These are phyloP conservation scores for Sporisorium iseilematis-ciliati DNA, from an alignment of 1,284 basidiomycete genomes.

Conservation along the genomic window DNA sequence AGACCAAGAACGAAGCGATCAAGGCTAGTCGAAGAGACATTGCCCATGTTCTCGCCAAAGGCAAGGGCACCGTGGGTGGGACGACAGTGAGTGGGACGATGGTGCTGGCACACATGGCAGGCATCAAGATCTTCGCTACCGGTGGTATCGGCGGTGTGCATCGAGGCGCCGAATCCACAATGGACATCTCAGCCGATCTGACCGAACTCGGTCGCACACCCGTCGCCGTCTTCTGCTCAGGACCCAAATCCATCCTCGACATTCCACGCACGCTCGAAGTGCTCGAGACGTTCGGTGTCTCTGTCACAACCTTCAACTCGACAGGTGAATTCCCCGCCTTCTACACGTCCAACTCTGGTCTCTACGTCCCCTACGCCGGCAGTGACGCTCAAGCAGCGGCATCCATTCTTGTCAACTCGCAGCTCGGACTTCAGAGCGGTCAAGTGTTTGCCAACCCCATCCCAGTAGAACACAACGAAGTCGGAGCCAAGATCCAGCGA, in stretches of 20 bases:
- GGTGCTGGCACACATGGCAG: slow-evolving; percentile 65
- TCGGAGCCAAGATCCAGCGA: slow-evolving; percentile 80
- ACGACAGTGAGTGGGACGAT: slow-evolving; percentile 89
- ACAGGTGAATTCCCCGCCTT: slow-evolving; percentile 88
- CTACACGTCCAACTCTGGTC: slow-evolving; percentile 86
- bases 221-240: slow-evolving; percentile 84
- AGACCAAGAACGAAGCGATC: slow-evolving; percentile 67
- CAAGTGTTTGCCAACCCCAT: slow-evolving; percentile 89
- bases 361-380: slow-evolving; percentile 74
- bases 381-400: slow-evolving; percentile 42
- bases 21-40: slow-evolving; percentile 92
- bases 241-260: slow-evolving; percentile 94
- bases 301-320: slow-evolving; percentile 83
- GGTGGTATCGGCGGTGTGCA: slow-evolving; percentile 85
- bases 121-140: slow-evolving; percentile 69
- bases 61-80: slow-evolving; percentile 78
- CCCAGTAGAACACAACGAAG: slow-evolving; percentile 79
- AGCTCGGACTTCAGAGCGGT: slow-evolving; percentile 64
- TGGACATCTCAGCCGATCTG: slow-evolving; percentile 78
- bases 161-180: slow-evolving; percentile 86
- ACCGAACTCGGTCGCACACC: slow-evolving; percentile 64
- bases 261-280: slow-evolving; percentile 93
- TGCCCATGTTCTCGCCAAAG: slow-evolving; percentile 79
- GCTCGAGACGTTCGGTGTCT: slow-evolving; percentile 95
- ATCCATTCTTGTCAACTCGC: slow-evolving; percentile 78